Evolutionary conservation across 148 eudicot species (phyloP).

Genomic region (Rhododendron griersonianum): DNA sequence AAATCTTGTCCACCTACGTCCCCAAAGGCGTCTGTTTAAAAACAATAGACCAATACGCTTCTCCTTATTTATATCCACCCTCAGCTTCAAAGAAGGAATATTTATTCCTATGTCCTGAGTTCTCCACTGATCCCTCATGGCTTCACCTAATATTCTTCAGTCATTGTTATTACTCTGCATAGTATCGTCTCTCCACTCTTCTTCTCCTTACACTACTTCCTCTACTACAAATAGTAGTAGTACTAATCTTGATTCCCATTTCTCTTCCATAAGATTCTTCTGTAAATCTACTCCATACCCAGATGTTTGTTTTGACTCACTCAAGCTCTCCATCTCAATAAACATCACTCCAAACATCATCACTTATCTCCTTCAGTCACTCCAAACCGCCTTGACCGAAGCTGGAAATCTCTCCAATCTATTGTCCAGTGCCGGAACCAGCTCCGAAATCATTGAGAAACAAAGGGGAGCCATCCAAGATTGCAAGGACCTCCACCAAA

Average conservation of each 20-base stretch:
- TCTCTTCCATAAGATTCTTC: constrained; percentile 28
- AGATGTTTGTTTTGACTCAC: constrained; percentile 45
- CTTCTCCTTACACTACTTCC: constrained; percentile 7
- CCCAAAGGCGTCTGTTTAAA: not conserved
- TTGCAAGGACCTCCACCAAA: constrained; percentile 75
- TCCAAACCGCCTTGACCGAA: constrained; percentile 53
- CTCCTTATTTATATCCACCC: not conserved
- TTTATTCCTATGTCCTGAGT: not conserved
- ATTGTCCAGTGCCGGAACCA: constrained; percentile 21
- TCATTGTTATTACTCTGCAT: not conserved
- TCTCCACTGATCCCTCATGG: not conserved
- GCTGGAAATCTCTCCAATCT: constrained; percentile 47
- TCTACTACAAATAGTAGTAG: not conserved
- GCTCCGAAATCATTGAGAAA: constrained; percentile 40
- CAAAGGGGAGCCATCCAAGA: constrained; percentile 73
- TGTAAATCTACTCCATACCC: constrained; percentile 83
- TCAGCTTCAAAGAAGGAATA: not conserved
- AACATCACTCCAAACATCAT: constrained; percentile 37
- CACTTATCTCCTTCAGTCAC: constrained; percentile 49
- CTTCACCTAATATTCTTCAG: not conserved
- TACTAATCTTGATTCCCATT: constrained; percentile 14
- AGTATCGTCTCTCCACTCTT: constrained; percentile 9
- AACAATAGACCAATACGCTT: not conserved
- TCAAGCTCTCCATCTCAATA: constrained; percentile 55
- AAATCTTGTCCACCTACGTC: not conserved